Evolutionary conservation across 2,329 filamentous ascomycete genomes (phyloP), one percentile per base, ranked within the genome.

Genomic region (Didymella lethalis): DNA sequence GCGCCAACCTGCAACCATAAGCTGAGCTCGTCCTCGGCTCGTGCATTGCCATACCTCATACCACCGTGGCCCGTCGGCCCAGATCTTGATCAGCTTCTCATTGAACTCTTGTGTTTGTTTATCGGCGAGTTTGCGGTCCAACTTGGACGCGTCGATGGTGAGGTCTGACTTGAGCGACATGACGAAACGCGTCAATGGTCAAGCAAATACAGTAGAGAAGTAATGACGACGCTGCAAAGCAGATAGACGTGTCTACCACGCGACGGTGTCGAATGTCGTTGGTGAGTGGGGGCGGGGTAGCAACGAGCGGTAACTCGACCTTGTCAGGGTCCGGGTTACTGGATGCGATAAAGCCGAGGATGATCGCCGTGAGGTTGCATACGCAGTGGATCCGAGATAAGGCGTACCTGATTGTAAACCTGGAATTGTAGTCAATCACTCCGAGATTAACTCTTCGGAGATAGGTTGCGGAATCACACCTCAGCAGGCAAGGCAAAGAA

Each of bases 11-110:
- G 48, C 11, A 16, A 3, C 16, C 10, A 11, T 51, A 26, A 52
- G 18, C 45, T 10, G 25, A 3, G 38, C 40, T 31, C 23, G 8
- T 20, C 18, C 29, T 28, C 10, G 7, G 4, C 8, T 28, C 6
- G 1, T 23, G 10, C 0, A 10, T 20, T 4, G 3, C 29, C 46
- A 41, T 65, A 83, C 82, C 68, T 85, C 81, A 40, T 79, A 84
- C 84, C 84, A 86, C 62, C 78, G 76, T 3, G 82, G 82, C 0
- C 76, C 79, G 18, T 72, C 69, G 14, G 75, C 74, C 69, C 77
- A 79, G 18, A 82, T 74, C 57, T 78, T 68, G 18, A 80, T 79
- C 29, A 82, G 59, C 7, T 71, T 66, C n/a, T 78, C 70, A 59
- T 85, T 85, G 64, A 82, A 76, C 12, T 76, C 71, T 11, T 75